These are phyloP conservation scores for Eucalyptus pauciflora DNA, from an alignment of 345 rosid genomes.

Conservation along the genomic window DNA sequence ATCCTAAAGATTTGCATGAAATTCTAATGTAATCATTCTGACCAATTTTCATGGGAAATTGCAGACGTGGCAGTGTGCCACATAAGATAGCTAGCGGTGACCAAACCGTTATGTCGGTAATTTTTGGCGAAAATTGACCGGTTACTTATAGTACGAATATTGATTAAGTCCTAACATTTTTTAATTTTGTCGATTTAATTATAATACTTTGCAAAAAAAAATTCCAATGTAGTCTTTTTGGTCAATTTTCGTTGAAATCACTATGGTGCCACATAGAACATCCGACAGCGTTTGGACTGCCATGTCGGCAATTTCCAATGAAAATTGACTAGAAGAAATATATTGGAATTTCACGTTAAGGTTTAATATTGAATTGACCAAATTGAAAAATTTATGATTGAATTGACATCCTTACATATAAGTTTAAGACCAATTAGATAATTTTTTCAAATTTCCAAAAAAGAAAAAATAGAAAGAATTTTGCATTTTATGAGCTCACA, in stretches of 20 bases:
- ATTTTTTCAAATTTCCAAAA: background rate
- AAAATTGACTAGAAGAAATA: background rate
- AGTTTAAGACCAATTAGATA: fast-evolving
- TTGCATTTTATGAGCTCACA: background rate
- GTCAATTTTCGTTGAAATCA: fast-evolving
- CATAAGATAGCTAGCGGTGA: fast-evolving
- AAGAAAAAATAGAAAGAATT: background rate
- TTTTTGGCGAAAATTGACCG: fast-evolving
- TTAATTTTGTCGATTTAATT: background rate
- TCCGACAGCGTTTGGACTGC: fast-evolving
- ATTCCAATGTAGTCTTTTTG: background rate
- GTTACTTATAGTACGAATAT: fast-evolving
- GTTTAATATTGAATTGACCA: background rate
- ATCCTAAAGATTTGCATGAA: background rate
- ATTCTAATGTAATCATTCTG: fast-evolving
- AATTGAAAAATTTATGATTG: background rate
- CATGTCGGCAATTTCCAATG: fast-evolving
- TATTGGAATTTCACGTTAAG: background rate
- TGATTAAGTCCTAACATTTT: fast-evolving
- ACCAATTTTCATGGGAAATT: background rate
- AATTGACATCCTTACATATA: background rate
- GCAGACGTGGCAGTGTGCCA: fast-evolving
- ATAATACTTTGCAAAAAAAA: background rate
- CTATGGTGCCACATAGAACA: fast-evolving
- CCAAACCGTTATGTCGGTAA: fast-evolving